These are phyloP conservation scores for Cladophialophora bantiana DNA, from an alignment of 2,329 filamentous ascomycete species.

Conservation along the genomic window DNA sequence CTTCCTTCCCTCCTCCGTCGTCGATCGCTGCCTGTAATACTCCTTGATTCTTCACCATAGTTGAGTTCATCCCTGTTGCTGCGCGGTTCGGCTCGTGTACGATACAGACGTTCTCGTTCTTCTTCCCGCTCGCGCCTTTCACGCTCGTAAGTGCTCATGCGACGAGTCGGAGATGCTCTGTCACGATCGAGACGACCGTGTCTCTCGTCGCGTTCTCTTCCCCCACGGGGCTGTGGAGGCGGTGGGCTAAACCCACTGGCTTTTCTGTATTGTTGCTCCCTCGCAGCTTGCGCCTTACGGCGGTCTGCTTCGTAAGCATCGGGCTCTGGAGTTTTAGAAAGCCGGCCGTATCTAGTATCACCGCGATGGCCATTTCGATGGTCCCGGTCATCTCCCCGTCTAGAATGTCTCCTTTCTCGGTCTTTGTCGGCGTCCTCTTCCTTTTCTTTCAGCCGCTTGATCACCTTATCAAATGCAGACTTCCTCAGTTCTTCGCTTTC, in stretches of 20 bases:
- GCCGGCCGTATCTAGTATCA: slow-evolving; percentile 55
- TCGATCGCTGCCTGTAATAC: slow-evolving; percentile 66
- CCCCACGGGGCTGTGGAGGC: slow-evolving; percentile 47
- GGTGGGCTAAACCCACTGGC: slow-evolving; percentile 67
- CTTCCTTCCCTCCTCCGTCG: slow-evolving; percentile 77
- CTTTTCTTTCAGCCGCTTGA: slow-evolving; percentile 88
- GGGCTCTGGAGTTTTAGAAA: slow-evolving; percentile 86
- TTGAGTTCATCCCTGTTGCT: slow-evolving; percentile 86
- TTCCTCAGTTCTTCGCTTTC: slow-evolving; percentile 82
- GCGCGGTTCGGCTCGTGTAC: slow-evolving; percentile 78
- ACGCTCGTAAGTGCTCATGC: slow-evolving; percentile 69
- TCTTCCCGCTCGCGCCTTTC: slow-evolving; percentile 88
- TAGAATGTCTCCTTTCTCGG: slow-evolving; percentile 60
- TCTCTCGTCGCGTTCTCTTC: slow-evolving; percentile 48
- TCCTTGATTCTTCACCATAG: slow-evolving; percentile 75
- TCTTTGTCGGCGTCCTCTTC: slow-evolving; percentile 78
- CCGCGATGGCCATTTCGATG: slow-evolving; percentile 54
- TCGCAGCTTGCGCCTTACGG: slow-evolving; percentile 89
- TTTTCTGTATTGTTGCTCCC: slow-evolving; percentile 92
- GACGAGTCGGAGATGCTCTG: slow-evolving; percentile 44
- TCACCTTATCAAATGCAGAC: slow-evolving; percentile 87
- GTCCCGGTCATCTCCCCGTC: slow-evolving; percentile 67
- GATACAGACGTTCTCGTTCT: slow-evolving; percentile 86
- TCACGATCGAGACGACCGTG: slow-evolving; percentile 47
- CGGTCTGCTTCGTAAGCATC: slow-evolving; percentile 96